Evolutionary conservation across 2,329 filamentous ascomycete species (phyloP).

Genomic region (Fusarium sp.): DNA sequence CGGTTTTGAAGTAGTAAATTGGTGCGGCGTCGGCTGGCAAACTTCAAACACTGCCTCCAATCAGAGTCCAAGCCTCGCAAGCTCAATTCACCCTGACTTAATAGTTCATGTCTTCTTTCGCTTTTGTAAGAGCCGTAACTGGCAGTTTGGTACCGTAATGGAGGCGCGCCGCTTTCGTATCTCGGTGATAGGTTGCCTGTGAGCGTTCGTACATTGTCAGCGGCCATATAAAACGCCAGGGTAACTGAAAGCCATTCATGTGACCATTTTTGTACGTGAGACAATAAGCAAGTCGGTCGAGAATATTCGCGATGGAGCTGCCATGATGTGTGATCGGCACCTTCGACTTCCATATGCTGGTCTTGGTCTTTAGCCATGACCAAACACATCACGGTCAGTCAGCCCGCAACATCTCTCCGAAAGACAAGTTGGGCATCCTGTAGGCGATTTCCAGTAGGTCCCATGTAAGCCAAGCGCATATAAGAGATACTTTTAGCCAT

Average conservation of each 20-base stretch:
- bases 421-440: fast-evolving
- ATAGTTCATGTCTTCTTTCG: neutral
- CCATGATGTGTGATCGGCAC: neutral
- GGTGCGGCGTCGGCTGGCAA: neutral
- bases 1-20: neutral
- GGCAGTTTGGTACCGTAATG: no score
- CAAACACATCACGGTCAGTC: neutral
- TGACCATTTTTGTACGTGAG: no score
- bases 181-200: neutral
- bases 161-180: neutral
- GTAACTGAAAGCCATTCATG: fast-evolving
- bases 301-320: neutral
- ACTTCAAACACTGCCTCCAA: neutral
- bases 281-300: neutral
- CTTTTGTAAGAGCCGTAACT: no score
- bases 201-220: no score
- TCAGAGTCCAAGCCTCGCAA: neutral
- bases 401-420: neutral
- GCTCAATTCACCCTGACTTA: neutral
- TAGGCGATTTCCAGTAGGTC: fast-evolving
- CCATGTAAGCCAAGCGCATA: neutral
- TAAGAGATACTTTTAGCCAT: neutral
- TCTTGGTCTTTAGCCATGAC: no score
- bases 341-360: no score
- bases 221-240: neutral